Percentiles rank a stretch among this genome's conserved stretches.
Evolutionary conservation across 768 basidiomycete species (phyloP).

Genomic region (Boletus vinaceobasis): DNA sequence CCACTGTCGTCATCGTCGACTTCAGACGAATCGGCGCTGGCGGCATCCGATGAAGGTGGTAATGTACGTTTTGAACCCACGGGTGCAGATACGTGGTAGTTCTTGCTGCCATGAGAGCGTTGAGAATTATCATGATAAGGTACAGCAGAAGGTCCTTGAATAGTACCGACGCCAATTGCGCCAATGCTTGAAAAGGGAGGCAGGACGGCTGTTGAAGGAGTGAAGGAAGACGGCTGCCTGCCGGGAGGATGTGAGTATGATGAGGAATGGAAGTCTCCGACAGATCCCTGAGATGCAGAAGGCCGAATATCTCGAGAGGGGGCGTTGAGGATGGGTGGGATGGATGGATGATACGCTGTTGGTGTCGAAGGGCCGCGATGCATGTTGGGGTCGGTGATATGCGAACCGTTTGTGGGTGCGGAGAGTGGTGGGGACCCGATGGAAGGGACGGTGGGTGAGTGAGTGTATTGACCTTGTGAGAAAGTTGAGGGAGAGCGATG

Average conservation of each 20-base stretch:
- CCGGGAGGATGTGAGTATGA: conserved; percentile 40
- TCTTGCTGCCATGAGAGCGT: conserved; percentile 27
- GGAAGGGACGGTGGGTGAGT: conserved; percentile 66
- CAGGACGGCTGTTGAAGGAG: conserved; percentile 50
- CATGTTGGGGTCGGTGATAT: conserved; percentile 20
- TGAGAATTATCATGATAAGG: conserved; percentile 50
- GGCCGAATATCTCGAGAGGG: conserved; percentile 32
- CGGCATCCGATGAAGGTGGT: conserved; percentile 60
- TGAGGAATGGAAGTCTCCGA: conserved; percentile 43
- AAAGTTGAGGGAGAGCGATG: conserved; percentile 65
- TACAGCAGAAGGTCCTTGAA: conserved; percentile 52
- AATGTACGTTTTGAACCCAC: conserved; percentile 58
- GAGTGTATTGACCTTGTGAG: conserved; percentile 47
- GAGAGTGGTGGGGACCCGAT: conserved; percentile 47
- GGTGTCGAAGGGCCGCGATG: conserved; percentile 32
- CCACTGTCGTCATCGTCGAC: conserved; percentile 80
- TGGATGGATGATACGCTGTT: conserved; percentile 26
- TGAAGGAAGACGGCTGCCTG: conserved; percentile 31
- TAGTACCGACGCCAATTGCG: conserved; percentile 43
- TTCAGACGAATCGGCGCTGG: conserved; percentile 80
- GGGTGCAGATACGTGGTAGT: conserved; percentile 28
- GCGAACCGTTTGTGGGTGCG: conserved; percentile 37
- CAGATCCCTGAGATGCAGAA: conserved; percentile 34
- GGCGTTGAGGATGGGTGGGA: conserved; percentile 30
- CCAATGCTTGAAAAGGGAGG: conserved; percentile 73